These are phyloP conservation scores for Penicillium frequentans DNA, from an alignment of 2,329 filamentous ascomycete genomes.

Conservation along the genomic window DNA sequence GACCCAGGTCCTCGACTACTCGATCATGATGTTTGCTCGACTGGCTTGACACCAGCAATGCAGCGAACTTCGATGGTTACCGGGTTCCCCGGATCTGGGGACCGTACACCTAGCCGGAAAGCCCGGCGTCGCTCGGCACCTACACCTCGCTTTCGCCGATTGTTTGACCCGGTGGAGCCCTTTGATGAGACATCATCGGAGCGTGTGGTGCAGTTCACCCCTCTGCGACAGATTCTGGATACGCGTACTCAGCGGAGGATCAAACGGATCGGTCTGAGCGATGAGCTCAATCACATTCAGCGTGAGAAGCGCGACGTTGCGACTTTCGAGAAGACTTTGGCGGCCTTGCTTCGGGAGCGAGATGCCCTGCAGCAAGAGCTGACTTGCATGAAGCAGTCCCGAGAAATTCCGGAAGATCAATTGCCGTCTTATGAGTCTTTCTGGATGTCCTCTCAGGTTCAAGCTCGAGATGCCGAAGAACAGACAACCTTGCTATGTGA, in stretches of 20 bases:
- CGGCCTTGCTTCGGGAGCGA: conserved; percentile 26
- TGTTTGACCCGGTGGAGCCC: conserved; percentile 23
- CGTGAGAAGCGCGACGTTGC: conserved; percentile 37
- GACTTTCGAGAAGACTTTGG: conserved; percentile 27
- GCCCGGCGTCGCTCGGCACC: conserved; percentile 38
- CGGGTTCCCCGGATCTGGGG: conserved; percentile 17
- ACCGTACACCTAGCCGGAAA: conserved; percentile 29
- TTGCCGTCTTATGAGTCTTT: conserved; percentile 14
- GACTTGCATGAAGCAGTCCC: conserved; percentile 16
- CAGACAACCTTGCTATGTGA: conserved; percentile 21
- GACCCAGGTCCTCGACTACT: conserved; percentile 38
- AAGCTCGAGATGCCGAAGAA: conserved; percentile 20
- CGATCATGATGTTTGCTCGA: conserved; percentile 26
- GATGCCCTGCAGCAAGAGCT: conserved; percentile 31
- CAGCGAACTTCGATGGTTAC: conserved; percentile 38
- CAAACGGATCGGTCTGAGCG: conserved; percentile 45
- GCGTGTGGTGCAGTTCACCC: conserved; percentile 45
- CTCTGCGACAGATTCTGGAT: conserved; percentile 46
- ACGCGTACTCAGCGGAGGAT: conserved; percentile 45
- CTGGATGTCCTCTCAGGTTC: conserved; percentile 17
- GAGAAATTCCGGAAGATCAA: conserved; percentile 3
- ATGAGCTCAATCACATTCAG: conserved; percentile 47
- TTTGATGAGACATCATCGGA: conserved; percentile 21
- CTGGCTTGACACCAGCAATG: conserved; percentile 48
- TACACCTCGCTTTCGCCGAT: conserved; percentile 20